phyloP scores from a whole-genome alignment of 768 basidiomycete species.

The Rhodosporidiobolus sp. region DNA sequence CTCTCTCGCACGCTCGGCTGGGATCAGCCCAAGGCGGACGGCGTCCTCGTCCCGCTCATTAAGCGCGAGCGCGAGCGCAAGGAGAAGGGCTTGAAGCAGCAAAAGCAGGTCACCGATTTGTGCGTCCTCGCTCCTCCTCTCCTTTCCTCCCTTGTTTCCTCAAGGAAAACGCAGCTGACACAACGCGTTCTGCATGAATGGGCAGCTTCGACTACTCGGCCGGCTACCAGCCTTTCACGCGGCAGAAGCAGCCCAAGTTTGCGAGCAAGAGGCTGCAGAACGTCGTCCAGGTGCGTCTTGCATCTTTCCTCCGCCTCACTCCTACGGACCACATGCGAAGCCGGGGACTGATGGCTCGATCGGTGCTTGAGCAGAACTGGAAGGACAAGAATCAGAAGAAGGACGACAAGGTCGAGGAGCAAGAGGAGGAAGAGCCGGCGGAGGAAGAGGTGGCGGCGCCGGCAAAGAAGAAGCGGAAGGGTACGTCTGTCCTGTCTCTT shows the following conservation, averaged over 20 bases:
- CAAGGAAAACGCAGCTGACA: neutral
- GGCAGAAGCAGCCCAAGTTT: conserved; percentile 28
- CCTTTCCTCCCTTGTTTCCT: neutral
- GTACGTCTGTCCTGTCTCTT: neutral
- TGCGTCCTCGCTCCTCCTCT: neutral
- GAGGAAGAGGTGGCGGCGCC: neutral
- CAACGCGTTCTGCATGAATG: neutral
- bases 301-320: too few species aligned
- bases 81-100: conserved; percentile 8
- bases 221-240: conserved; percentile 20
- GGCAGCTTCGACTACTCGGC: conserved; percentile 35
- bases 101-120: conserved; percentile 29
- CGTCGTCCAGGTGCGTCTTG: conserved; percentile 33
- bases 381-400: conserved; percentile 15
- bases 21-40: conserved; percentile 35
- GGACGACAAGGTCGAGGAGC: conserved; percentile 6
- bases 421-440: neutral
- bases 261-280: conserved; percentile 40
- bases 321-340: neutral
- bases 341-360: neutral
- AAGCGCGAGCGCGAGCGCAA: conserved; percentile 39
- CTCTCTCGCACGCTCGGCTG: conserved; percentile 39
- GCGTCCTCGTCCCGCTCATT: conserved; percentile 39
- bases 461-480: conserved; percentile 9
- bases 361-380: conserved; percentile 12